phyloP scores from a whole-genome alignment of 164 flowering plant species.

The Platanus orientalis region DNA sequence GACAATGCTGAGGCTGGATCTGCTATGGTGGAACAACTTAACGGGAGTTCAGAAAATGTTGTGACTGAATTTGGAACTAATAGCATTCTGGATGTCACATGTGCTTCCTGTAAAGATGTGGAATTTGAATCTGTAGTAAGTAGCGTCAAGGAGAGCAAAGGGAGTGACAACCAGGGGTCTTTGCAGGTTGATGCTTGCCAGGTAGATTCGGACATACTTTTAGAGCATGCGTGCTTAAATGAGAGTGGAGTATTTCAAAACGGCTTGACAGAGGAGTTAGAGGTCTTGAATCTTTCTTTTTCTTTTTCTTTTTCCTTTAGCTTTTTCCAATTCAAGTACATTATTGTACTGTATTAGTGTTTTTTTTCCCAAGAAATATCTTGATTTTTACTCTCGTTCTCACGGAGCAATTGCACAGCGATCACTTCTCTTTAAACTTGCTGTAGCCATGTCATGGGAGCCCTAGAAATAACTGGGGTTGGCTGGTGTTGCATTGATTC shows the following conservation, averaged over 20 bases:
- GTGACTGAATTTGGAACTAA: constrained; percentile 22
- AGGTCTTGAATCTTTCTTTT: constrained; percentile 42
- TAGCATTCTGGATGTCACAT: constrained; percentile 14
- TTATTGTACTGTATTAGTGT: too few relatives aligned
- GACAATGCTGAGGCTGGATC: constrained; percentile 15
- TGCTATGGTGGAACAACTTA: too few relatives aligned
- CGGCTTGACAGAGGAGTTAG: constrained; percentile 37
- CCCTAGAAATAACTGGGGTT: too few relatives aligned
- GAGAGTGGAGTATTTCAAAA: constrained; percentile 16
- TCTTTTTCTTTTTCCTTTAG: too few relatives aligned
- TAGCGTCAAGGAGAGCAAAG: constrained; percentile 23
- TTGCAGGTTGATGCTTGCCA: constrained; percentile 24
- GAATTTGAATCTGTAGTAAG: constrained; percentile 21
- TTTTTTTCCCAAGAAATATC: too few relatives aligned
- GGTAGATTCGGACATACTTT: constrained; percentile 25
- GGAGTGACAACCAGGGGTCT: constrained; percentile 25
- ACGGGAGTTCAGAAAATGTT: too few relatives aligned
- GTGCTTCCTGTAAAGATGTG: constrained; percentile 26
- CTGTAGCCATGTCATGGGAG: too few relatives aligned
- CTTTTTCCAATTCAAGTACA: too few relatives aligned
- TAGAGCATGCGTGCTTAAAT: constrained; percentile 23
- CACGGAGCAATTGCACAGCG: too few relatives aligned
- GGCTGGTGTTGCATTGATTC: too few relatives aligned
- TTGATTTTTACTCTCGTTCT: too few relatives aligned
- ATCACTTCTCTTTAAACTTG: too few relatives aligned